A percentile compares a stretch with the other conserved stretches of the same genome.
phyloP scores from a whole-genome alignment of 148 eudicot genomes.

The Drosera capensis region DNA sequence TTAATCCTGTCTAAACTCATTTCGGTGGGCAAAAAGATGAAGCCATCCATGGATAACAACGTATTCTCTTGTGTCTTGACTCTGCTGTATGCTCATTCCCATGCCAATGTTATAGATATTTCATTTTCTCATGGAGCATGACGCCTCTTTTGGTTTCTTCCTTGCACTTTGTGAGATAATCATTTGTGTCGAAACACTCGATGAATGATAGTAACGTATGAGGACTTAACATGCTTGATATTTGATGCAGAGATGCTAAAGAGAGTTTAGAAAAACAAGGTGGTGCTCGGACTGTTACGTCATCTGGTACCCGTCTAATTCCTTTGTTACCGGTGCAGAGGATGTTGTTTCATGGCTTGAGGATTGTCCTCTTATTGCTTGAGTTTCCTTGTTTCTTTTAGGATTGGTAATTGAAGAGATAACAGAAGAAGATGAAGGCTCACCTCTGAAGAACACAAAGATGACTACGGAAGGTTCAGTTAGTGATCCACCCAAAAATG shows the following conservation, averaged over 20 bases:
- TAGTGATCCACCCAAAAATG: constrained; percentile 25
- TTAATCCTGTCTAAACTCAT: no score
- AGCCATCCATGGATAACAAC: no score
- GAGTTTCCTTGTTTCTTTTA: constrained; percentile 10
- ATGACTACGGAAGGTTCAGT: constrained; percentile 19
- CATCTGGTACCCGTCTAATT: constrained; percentile 31
- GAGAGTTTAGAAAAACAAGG: constrained; percentile 35
- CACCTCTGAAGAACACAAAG: constrained; percentile 17
- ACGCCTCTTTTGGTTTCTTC: background rate
- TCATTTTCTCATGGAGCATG: no score
- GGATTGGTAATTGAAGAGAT: constrained; percentile 88
- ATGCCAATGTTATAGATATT: no score
- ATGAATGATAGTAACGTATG: no score
- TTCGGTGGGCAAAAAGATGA: no score
- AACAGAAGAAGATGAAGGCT: constrained; percentile 42
- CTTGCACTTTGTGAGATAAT: background rate
- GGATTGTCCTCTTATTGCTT: constrained; percentile 1
- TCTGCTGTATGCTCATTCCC: no score
- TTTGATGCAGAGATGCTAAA: constrained; percentile 37
- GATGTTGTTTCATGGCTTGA: no score
- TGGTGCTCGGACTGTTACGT: constrained; percentile 21
- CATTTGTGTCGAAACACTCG: no score
- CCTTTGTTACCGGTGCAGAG: no score
- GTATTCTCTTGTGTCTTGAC: no score
- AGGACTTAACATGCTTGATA: background rate